These are phyloP conservation scores for Lecanicillium sp. DNA, from an alignment of 2,329 filamentous ascomycete genomes.

Conservation along the genomic window DNA sequence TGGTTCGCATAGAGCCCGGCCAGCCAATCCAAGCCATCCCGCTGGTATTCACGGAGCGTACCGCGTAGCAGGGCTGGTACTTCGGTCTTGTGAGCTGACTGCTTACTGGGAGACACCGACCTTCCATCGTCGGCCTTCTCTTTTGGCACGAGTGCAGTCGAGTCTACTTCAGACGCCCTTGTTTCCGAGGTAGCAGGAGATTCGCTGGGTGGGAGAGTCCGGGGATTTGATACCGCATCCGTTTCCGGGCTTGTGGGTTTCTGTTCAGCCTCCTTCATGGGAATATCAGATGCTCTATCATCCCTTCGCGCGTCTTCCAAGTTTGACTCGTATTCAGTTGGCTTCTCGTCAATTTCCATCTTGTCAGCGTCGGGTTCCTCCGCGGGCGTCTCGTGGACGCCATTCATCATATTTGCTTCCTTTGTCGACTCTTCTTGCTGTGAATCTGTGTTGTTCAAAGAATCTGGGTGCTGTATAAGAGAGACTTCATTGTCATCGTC, in stretches of 20 bases:
- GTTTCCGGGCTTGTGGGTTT: slow-evolving; percentile 36
- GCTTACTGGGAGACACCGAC: slow-evolving; percentile 27
- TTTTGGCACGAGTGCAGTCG: slow-evolving; percentile 34
- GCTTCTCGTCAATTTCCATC: slow-evolving; percentile 34
- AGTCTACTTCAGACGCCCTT: slow-evolving; percentile 40
- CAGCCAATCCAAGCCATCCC: slow-evolving; percentile 95
- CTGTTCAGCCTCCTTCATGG: slow-evolving; percentile 22
- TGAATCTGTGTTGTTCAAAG: slow-evolving; percentile 9
- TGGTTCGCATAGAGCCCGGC: slow-evolving; percentile 85
- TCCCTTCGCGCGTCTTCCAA: slow-evolving; percentile 17
- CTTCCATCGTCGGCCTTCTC: slow-evolving; percentile 23
- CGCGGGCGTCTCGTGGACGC: background rate
- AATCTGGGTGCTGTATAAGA: slow-evolving; percentile 26
- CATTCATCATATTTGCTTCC: background rate
- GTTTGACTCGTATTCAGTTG: background rate
- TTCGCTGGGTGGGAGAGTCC: slow-evolving; percentile 39
- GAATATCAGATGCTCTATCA: slow-evolving; percentile 15
- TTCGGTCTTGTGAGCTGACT: slow-evolving; percentile 54
- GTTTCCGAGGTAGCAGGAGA: slow-evolving; percentile 46
- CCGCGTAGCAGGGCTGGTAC: slow-evolving; percentile 81
- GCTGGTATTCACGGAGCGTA: slow-evolving; percentile 89
- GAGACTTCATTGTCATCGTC: slow-evolving; percentile 31
- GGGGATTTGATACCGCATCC: slow-evolving; percentile 36
- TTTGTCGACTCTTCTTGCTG: slow-evolving; percentile 17
- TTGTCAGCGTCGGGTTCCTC: slow-evolving; percentile 27